Conservation (phyloP, 2,329 filamentous ascomycete genomes). For the Escovopsis sp. region DNA sequence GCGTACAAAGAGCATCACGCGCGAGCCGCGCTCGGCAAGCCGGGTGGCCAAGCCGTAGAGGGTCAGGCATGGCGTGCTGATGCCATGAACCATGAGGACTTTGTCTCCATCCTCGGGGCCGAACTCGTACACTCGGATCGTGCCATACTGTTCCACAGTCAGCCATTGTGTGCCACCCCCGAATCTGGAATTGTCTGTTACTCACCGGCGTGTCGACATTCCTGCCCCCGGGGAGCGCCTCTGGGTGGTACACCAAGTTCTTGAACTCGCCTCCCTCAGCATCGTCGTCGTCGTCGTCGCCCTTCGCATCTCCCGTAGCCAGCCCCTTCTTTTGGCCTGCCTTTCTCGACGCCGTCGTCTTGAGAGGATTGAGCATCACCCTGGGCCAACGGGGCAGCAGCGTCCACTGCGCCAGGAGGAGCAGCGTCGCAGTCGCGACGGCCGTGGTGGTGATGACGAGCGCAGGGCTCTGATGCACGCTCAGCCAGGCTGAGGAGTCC, state of each 20-base stretch:
- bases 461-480: conserved; percentile 7
- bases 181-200: not conserved
- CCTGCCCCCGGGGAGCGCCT: conserved; percentile 55
- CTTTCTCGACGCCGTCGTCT: conserved; percentile 20
- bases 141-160: conserved; percentile 40
- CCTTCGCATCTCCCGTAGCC: no score
- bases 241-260: conserved; percentile 43
- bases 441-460: conserved; percentile 25
- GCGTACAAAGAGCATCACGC: conserved; percentile 63
- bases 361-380: conserved; percentile 30
- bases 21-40: conserved; percentile 53
- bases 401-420: conserved; percentile 18
- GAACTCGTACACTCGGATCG: conserved; percentile 68
- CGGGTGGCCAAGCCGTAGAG: conserved; percentile 51
- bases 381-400: conserved; percentile 26
- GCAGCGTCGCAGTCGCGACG: conserved; percentile 25
- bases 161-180: conserved; percentile 1
- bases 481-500: conserved; percentile 13
- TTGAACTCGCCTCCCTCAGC: conserved; percentile 20
- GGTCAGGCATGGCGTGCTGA: conserved; percentile 67
- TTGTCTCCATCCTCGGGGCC: conserved; percentile 59
- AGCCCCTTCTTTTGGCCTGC: no score
- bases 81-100: conserved; percentile 68
- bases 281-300: no score
- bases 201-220: conserved; percentile 54